A percentile compares a stretch with the other conserved stretches of the same genome.
Evolutionary conservation across 352 stramenopile species (phyloP).

Genomic region (Phytophthora agathidicida): DNA sequence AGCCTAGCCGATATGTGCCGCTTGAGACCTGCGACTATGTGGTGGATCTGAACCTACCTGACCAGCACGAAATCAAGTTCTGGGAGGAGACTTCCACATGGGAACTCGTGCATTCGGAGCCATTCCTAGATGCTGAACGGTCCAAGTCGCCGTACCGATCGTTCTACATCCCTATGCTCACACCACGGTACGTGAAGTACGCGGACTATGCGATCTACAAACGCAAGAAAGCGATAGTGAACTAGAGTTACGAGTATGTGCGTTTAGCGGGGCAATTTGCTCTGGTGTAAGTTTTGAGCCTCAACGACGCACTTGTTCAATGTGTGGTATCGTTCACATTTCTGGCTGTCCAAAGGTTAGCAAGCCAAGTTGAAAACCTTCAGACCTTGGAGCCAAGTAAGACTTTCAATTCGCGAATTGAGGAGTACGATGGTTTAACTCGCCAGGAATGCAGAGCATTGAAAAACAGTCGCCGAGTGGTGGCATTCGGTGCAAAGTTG

Average conservation of each 20-base stretch:
- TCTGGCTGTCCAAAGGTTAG: too few species aligned
- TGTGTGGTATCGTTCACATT: too few species aligned
- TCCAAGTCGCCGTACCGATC: conserved; percentile 71
- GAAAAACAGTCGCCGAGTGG: too few species aligned
- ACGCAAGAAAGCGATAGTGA: conserved; percentile 34
- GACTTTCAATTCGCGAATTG: too few species aligned
- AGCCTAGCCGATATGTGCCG: conserved; percentile 87
- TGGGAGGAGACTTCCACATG: conserved; percentile 61
- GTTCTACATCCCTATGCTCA: conserved; percentile 82
- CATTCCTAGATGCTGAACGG: conserved; percentile 66
- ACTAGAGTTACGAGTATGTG: conserved; percentile 5
- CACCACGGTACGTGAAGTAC: conserved; percentile 57
- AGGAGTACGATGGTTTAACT: too few species aligned
- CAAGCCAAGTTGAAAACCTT: too few species aligned
- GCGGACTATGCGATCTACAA: conserved; percentile 75
- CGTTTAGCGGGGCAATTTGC: not conserved
- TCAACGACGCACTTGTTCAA: not conserved
- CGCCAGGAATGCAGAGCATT: too few species aligned
- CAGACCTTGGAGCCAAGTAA: too few species aligned
- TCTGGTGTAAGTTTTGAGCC: not conserved
- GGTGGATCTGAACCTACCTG: conserved; percentile 83
- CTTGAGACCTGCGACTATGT: conserved; percentile 89
- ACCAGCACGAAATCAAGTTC: conserved; percentile 69
- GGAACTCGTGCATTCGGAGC: conserved; percentile 54
- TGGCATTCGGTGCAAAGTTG: too few species aligned